A percentile compares a stretch with the other conserved stretches of the same genome.
Conservation (phyloP, 2,329 filamentous ascomycete species). For the Ophioceras dolichostomum region DNA sequence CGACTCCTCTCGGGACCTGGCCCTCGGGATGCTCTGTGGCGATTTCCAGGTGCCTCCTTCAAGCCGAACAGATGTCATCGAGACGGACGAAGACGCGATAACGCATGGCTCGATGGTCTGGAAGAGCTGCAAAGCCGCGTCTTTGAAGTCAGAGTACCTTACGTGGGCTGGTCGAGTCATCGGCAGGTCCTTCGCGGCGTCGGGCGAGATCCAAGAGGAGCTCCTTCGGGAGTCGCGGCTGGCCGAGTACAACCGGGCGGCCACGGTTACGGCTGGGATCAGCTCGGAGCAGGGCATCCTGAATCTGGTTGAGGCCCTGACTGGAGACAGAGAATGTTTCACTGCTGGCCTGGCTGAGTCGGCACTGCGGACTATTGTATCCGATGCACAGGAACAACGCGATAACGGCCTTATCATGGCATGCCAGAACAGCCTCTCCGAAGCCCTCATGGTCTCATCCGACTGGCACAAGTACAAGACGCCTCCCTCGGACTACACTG, state of each 20-base stretch:
- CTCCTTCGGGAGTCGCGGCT: constrained; percentile 49
- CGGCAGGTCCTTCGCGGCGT: constrained; percentile 71
- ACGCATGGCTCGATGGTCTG: constrained; percentile 56
- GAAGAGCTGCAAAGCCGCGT: constrained; percentile 58
- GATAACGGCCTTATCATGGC: constrained; percentile 35
- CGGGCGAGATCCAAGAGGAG: constrained; percentile 51
- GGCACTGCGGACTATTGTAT: constrained; percentile 43
- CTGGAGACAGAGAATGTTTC: constrained; percentile 41
- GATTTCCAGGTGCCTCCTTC: constrained; percentile 54
- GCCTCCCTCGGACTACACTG: constrained; percentile 37
- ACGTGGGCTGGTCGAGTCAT: constrained; percentile 79
- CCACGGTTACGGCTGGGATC: constrained; percentile 26
- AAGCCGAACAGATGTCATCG: constrained; percentile 54
- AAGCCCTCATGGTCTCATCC: constrained; percentile 39
- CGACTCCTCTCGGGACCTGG: constrained; percentile 54
- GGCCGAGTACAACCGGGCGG: constrained; percentile 28
- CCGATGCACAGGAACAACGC: constrained; percentile 33
- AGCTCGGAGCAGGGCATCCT: constrained; percentile 54
- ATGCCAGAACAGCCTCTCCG: constrained; percentile 38
- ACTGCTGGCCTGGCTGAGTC: constrained; percentile 49
- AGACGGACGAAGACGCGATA: constrained; percentile 51
- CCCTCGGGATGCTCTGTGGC: constrained; percentile 60
- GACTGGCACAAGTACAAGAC: constrained; percentile 43
- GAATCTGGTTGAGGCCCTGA: constrained; percentile 46
- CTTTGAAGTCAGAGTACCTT: constrained; percentile 56